Evolutionary conservation across 441 rosid species (phyloP).

Genomic region (Breynia disticha): DNA sequence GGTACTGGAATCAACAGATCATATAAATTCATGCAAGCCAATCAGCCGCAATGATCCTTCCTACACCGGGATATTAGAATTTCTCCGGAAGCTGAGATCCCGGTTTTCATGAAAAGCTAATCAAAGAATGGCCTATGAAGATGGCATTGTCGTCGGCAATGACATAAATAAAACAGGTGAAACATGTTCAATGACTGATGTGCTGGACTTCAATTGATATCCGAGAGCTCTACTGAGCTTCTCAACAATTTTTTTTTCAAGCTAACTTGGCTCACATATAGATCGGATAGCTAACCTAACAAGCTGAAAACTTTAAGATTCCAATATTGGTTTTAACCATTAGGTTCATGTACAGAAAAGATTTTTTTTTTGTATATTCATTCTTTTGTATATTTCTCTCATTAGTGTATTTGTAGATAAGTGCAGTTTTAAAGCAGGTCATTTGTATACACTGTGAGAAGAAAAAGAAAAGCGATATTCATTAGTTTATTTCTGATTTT

Average conservation of each 20-base stretch:
- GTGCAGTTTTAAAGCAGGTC: background rate
- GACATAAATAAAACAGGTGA: background rate
- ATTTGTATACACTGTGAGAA: background rate
- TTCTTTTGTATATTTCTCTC: background rate
- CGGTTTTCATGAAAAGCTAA: slow-evolving; percentile 23
- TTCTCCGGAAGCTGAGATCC: slow-evolving; percentile 52
- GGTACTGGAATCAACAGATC: slow-evolving; percentile 92
- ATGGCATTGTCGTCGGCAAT: background rate
- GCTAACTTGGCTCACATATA: no score
- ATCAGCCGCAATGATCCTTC: slow-evolving; percentile 73
- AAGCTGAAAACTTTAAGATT: no score
- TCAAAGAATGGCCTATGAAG: background rate
- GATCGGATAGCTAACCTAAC: no score
- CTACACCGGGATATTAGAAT: slow-evolving; percentile 56
- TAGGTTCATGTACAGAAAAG: background rate
- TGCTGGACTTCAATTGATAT: no score
- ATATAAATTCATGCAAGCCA: slow-evolving; percentile 96
- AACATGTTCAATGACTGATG: background rate
- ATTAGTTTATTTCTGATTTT: no score
- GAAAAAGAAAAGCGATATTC: background rate
- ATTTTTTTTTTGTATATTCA: background rate
- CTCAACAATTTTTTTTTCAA: no score
- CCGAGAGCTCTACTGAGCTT: no score
- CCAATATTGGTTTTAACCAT: background rate
- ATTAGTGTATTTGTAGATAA: background rate